These are phyloP conservation scores for Leucocoprinus birnbaumii DNA, from an alignment of 768 basidiomycete species.

Conservation along the genomic window DNA sequence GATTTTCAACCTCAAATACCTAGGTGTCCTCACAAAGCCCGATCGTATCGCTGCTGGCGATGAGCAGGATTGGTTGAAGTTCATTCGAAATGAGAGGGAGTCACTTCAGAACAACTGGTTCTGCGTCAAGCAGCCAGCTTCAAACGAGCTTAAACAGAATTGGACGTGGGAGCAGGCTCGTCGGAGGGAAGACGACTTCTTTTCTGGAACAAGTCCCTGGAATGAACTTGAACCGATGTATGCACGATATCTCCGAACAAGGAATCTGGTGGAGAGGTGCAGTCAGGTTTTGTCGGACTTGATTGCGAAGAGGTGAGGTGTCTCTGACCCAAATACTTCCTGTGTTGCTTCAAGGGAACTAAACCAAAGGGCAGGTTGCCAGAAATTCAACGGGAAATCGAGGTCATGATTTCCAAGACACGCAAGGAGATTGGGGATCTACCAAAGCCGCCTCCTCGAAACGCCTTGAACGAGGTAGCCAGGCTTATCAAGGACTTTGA, in stretches of 20 bases:
- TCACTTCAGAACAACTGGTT: conserved; percentile 56
- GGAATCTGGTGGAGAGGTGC: conserved; percentile 51
- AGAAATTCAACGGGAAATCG: conserved; percentile 56
- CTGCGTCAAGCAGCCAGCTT: conserved; percentile 54
- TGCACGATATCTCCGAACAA: conserved; percentile 49
- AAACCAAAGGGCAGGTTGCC: conserved; percentile 62
- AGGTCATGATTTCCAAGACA: conserved; percentile 38
- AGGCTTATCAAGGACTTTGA: conserved; percentile 44
- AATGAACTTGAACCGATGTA: conserved; percentile 45
- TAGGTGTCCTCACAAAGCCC: conserved; percentile 77
- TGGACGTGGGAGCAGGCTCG: conserved; percentile 64
- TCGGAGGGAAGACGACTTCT: conserved; percentile 52
- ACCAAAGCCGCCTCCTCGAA: conserved; percentile 51
- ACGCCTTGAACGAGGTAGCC: conserved; percentile 58
- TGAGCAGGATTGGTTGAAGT: conserved; percentile 51
- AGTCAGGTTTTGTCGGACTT: conserved; percentile 61
- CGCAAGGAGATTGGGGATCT: conserved; percentile 26
- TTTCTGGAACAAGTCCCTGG: conserved; percentile 51
- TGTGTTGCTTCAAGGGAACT: too few species aligned
- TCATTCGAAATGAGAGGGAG: conserved; percentile 53
- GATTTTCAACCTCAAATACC: too few species aligned
- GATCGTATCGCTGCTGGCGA: conserved; percentile 61
- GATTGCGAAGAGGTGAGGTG: conserved; percentile 53
- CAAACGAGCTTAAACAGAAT: conserved; percentile 46
- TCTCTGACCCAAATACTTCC: not conserved